These are phyloP conservation scores for Dioscorea alata DNA, from an alignment of 106 monocot genomes.

Conservation along the genomic window DNA sequence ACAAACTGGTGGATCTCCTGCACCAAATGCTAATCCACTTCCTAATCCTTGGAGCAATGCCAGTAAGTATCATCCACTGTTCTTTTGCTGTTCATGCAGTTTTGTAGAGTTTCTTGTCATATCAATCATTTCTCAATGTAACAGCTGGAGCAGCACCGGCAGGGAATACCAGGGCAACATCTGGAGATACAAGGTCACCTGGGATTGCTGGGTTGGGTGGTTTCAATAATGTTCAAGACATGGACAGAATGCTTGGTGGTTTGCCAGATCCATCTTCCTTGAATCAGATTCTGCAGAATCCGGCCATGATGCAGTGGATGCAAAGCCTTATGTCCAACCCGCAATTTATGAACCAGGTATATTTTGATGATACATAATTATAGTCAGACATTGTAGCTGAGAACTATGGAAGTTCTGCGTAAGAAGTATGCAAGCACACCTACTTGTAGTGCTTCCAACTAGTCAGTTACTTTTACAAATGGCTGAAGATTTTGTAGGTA, in stretches of 20 bases:
- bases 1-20: slow-evolving; percentile 46
- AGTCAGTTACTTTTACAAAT: too few relatives aligned
- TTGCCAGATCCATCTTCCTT: slow-evolving; percentile 50
- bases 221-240: slow-evolving; percentile 31
- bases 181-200: slow-evolving; percentile 38
- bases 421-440: too few relatives aligned
- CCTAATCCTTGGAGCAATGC: slow-evolving; percentile 85
- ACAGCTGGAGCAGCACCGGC: slow-evolving; percentile 44
- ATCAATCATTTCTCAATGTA: too few relatives aligned
- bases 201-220: slow-evolving; percentile 51
- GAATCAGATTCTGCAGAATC: slow-evolving; percentile 77
- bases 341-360: slow-evolving; percentile 84
- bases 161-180: slow-evolving; percentile 36
- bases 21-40: slow-evolving; percentile 86
- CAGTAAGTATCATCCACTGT: slow-evolving; percentile 22
- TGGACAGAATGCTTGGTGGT: slow-evolving; percentile 54
- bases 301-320: slow-evolving; percentile 75
- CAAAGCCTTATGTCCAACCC: slow-evolving; percentile 76
- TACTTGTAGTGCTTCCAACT: too few relatives aligned
- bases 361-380: neutral
- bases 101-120: too few relatives aligned
- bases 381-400: too few relatives aligned
- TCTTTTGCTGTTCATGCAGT: too few relatives aligned
- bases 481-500: too few relatives aligned
- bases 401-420: too few relatives aligned